Percentiles rank a stretch among this genome's conserved stretches.
Conservation (phyloP, 139 green algal genomes). For the Haematococcus lacustris region DNA sequence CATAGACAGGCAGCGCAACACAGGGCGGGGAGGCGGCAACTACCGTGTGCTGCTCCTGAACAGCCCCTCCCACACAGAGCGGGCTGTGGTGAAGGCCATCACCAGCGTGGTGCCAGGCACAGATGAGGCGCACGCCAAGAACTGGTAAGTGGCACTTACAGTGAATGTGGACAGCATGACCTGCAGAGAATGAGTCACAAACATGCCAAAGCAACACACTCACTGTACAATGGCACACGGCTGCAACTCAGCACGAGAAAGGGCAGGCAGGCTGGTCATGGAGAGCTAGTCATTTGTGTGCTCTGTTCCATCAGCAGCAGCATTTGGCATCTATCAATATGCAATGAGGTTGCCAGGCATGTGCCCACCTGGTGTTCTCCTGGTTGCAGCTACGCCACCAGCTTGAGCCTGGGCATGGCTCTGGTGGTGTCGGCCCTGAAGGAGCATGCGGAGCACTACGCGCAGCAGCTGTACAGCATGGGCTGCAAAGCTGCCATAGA, state of each 20-base stretch:
- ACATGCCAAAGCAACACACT: too few species aligned
- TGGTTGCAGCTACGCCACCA: constrained; percentile 36
- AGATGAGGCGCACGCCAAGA: constrained; percentile 8
- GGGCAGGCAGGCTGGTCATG: too few species aligned
- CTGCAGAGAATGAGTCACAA: too few species aligned
- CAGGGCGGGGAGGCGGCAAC: constrained; percentile 26
- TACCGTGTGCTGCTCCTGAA: constrained; percentile 42
- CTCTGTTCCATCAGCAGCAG: too few species aligned
- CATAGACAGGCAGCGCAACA: constrained; percentile 15
- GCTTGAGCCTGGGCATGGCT: constrained; percentile 37
- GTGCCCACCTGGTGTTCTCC: too few species aligned
- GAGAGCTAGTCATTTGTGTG: too few species aligned
- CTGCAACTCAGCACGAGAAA: too few species aligned
- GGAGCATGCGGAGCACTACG: constrained; percentile 47
- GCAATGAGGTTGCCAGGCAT: too few species aligned
- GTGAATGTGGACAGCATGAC: too few species aligned
- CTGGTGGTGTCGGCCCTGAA: constrained; percentile 38
- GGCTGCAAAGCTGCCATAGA: not conserved
- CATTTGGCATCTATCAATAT: too few species aligned
- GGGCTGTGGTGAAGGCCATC: constrained; percentile 28
- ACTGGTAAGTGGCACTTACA: constrained; percentile 4
- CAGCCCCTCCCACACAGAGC: constrained; percentile 32
- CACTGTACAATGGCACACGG: too few species aligned
- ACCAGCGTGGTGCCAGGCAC: constrained; percentile 20
- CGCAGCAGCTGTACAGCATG: constrained; percentile 27